phyloP scores from a whole-genome alignment of 768 basidiomycete genomes.

The Plicaturopsis crispa region DNA sequence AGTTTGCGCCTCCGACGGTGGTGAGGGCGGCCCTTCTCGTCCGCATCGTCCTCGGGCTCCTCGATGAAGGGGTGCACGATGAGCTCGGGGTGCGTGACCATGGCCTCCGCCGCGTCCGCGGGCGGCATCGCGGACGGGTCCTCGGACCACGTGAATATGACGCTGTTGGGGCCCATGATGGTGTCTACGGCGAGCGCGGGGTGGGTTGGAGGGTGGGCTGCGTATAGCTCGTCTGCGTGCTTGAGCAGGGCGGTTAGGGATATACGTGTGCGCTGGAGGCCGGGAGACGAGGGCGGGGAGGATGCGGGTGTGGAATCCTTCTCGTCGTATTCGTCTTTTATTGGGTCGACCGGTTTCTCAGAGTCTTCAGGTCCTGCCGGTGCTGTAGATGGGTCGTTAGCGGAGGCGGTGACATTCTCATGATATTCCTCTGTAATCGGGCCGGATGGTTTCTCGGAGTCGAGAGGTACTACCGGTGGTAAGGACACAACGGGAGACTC shows the following conservation, averaged over 20 bases:
- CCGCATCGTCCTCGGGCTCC: slow-evolving; percentile 4
- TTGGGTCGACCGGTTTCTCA: not conserved
- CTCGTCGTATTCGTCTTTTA: not conserved
- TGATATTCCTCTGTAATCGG: not conserved
- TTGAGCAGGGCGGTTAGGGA: slow-evolving; percentile 44
- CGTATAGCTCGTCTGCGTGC: slow-evolving; percentile 51
- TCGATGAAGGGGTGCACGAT: slow-evolving; percentile 43
- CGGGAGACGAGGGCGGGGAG: slow-evolving; percentile 1
- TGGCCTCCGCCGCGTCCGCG: slow-evolving; percentile 45
- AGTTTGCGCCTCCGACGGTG: slow-evolving; percentile 9
- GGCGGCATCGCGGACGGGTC: slow-evolving; percentile 30
- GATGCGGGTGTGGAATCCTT: not conserved
- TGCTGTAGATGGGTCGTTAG: too few relatives aligned
- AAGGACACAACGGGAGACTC: not conserved
- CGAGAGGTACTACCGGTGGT: not conserved
- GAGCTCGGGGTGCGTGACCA: slow-evolving; percentile 47
- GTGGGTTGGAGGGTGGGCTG: slow-evolving; percentile 52
- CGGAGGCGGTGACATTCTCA: not conserved
- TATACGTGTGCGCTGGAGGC: slow-evolving; percentile 9
- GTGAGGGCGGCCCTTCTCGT: slow-evolving; percentile 5
- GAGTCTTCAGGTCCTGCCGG: not conserved
- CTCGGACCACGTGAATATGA: slow-evolving; percentile 68
- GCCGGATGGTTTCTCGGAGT: not conserved
- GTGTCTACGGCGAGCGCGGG: slow-evolving; percentile 41
- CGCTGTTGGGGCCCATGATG: slow-evolving; percentile 77